Base-by-base conservation (phyloP, 169 alveolate genomes). In the Perkinsus olseni region DNA sequence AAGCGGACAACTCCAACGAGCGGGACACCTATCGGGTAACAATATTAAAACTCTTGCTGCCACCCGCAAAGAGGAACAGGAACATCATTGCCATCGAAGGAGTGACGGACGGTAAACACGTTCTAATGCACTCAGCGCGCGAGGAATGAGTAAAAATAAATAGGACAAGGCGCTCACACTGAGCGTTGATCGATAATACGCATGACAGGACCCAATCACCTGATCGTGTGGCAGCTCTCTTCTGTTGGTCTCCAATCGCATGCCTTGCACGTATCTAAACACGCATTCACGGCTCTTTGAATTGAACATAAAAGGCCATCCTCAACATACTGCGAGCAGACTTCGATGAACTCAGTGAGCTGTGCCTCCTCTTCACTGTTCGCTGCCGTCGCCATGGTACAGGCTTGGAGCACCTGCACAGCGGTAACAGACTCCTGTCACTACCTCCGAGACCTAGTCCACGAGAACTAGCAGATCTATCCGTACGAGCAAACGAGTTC, bases 191-290 rank as follows among this genome's bases (percentile, higher is more conserved):
- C n/a, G n/a, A n/a, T n/a, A n/a, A n/a, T n/a, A n/a, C n/a, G n/a
- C n/a, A n/a, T n/a, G n/a, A n/a, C n/a, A n/a, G 50, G 11, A 40
- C 50, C 50, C 50, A 40, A 3, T 92, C 48, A 91, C 92, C 91
- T 94, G 95, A 74, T 94, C 94, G 21, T 92, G 94, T 38, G 94
- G 93, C 38, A 95, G 95, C 11, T 93, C 94, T 91, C 92, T 94
- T 37, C 97, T 94, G 36, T 94, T 93, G 39, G 94, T 93, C 40
- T 95, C 97, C 51, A 94, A 94, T 38, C 93, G 93, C 97, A 95
- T 95, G 91, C 96, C 97, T n/a, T 74, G 74, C 31, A 91, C 92
- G 82, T 62, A 62, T 62, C 82, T 62, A 24, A 62, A 1, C 1
- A 62, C 82, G 36, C 37, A 62, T 6, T 3, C 0, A 24, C 17